These are phyloP conservation scores for Symbiotaphrina buchneri DNA, from an alignment of 495 filamentous ascomycete species.

Conservation along the genomic window DNA sequence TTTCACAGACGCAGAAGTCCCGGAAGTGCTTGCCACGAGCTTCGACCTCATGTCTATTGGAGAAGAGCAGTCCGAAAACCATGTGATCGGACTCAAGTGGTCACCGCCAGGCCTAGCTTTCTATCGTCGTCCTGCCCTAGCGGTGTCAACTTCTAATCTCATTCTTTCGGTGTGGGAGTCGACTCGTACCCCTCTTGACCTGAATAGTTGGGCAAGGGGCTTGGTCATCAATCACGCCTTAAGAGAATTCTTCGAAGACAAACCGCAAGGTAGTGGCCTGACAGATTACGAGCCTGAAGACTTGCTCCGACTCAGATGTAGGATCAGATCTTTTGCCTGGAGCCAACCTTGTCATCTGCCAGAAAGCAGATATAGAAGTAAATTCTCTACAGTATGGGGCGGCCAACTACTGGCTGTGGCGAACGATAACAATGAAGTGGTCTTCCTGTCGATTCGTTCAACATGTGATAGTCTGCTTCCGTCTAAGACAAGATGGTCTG, in stretches of 20 bases:
- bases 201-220: conserved; percentile 11
- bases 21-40: conserved; percentile 18
- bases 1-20: conserved; percentile 31
- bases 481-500: too few species aligned
- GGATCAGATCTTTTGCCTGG: conserved; percentile 13
- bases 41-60: conserved; percentile 32
- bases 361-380: neutral
- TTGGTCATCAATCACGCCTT: conserved; percentile 6
- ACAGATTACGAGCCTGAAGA: neutral
- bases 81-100: conserved; percentile 30
- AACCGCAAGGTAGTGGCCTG: neutral
- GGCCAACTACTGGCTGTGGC: conserved; percentile 15
- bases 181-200: conserved; percentile 6
- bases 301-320: conserved; percentile 6
- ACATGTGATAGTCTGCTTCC: too few species aligned
- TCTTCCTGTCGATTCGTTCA: conserved; percentile 13
- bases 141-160: conserved; percentile 34
- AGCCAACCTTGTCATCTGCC: conserved; percentile 6
- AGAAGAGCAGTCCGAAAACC: conserved; percentile 34
- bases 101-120: conserved; percentile 34
- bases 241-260: neutral
- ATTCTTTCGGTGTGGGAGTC: conserved; percentile 11
- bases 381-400: conserved; percentile 4
- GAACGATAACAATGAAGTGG: conserved; percentile 20
- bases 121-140: conserved; percentile 32